These are phyloP conservation scores for Globisporangium recalcitrans DNA, from an alignment of 352 stramenopile species.

Conservation along the genomic window DNA sequence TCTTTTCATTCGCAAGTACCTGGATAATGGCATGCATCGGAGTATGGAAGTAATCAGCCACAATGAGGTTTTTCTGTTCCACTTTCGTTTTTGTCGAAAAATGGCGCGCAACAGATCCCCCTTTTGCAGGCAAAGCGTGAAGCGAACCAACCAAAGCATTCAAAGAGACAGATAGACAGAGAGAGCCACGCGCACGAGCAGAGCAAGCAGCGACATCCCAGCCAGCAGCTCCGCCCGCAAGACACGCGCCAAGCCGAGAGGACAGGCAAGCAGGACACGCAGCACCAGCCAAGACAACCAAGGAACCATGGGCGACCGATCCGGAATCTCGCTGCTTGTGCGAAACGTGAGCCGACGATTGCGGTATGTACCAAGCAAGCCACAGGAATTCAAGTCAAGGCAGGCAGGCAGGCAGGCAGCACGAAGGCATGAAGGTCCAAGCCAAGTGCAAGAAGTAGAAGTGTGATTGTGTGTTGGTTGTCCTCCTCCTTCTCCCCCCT, in stretches of 20 bases:
- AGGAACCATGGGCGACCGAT: constrained; percentile 14
- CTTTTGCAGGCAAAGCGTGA: not conserved
- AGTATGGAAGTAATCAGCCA: too few species aligned
- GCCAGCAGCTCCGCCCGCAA: not conserved
- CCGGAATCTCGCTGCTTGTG: constrained; percentile 88
- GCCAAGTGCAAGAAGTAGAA: constrained; percentile 5
- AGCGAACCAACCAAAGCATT: constrained; percentile 8
- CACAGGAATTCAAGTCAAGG: not conserved
- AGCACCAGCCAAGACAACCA: not conserved
- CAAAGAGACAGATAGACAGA: not conserved
- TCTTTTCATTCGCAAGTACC: too few species aligned
- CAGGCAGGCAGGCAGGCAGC: not conserved
- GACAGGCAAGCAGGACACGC: not conserved
- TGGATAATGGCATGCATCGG: too few species aligned
- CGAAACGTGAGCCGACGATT: constrained; percentile 91
- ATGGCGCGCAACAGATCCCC: too few species aligned
- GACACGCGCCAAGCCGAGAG: not conserved
- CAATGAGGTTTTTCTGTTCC: too few species aligned
- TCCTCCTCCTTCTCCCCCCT: not conserved
- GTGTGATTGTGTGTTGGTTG: constrained; percentile 6
- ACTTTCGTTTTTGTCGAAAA: too few species aligned
- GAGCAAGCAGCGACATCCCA: not conserved
- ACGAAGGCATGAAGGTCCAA: constrained; percentile 2
- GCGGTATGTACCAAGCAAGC: constrained; percentile 32
- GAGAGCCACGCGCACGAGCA: not conserved